Evolutionary conservation across 2,329 filamentous ascomycete genomes (phyloP), one percentile per base, ranked within the genome.

Genomic region (Exophiala aquamarina): DNA sequence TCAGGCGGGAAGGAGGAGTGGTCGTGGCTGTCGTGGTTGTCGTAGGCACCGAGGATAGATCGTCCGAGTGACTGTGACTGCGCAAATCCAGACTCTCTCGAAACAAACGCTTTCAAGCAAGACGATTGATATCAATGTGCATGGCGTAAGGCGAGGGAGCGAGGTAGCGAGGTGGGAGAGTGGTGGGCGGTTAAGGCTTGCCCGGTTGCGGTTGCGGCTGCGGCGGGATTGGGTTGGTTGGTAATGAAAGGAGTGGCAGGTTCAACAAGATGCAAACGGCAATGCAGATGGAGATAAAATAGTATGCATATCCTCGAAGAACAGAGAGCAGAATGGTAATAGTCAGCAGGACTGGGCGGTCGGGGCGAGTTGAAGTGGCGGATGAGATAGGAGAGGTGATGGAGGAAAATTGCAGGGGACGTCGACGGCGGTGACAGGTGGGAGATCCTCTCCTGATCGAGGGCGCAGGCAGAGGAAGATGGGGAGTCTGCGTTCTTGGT

Each of bases 1-100:
- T 43, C 26, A 50, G 42, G 49, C 49, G 38, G 49, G 18, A 41
- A 28, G 39, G 34, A 11, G 35, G 9, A 31, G 28, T 19, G n/a
- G n/a, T n/a, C n/a, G n/a, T n/a, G n/a, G n/a, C n/a, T n/a, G n/a
- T n/a, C n/a, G 18, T 15, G 29, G 23, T 18, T 19, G 43, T 35
- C 28, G 14, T 38, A n/a, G 41, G n/a, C 13, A 40, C 26, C 26
- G 14, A 8, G 43, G 34, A 8, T 14, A 14, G 32, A 5, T n/a
- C 8, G n/a, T 34, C 7, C 6, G 14, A n/a, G 32, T 34, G 32
- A 14, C 13, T 14, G 17, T 20, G 18, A 17, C 11, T 8, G 32
- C 32, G 18, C 9, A 21, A 42, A 28, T 5, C 17, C 28, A 32
- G 21, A 13, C 11, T 11, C 8, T 32, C 33, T 20, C 21, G 28